These are phyloP conservation scores for Fusarium anthophilum DNA, from an alignment of 2,329 filamentous ascomycete species.

Conservation along the genomic window DNA sequence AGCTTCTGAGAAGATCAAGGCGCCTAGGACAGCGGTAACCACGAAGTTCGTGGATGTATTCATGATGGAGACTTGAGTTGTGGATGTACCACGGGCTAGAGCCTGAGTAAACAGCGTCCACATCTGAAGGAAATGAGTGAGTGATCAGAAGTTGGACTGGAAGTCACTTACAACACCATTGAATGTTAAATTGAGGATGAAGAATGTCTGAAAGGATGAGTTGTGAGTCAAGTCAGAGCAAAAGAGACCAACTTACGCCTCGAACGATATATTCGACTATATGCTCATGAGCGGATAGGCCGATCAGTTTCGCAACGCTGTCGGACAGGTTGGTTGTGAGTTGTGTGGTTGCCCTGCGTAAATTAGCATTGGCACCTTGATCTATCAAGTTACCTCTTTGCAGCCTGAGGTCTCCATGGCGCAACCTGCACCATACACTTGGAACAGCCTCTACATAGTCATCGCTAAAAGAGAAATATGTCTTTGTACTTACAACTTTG, in stretches of 20 bases:
- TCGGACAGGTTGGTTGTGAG: conserved; percentile 61
- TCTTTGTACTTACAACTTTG: conserved; percentile 73
- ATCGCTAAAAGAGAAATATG: background rate
- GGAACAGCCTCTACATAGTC: background rate
- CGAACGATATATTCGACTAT: conserved; percentile 60
- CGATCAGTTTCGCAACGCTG: conserved; percentile 55
- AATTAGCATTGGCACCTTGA: background rate
- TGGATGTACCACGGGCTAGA: conserved; percentile 76
- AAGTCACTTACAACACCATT: conserved; percentile 69
- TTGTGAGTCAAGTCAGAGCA: background rate
- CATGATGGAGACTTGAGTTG: conserved; percentile 82
- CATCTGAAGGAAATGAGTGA: conserved; percentile 61
- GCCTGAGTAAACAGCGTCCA: conserved; percentile 85
- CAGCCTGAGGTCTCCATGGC: too few species aligned
- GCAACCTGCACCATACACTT: background rate
- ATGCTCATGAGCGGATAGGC: conserved; percentile 52
- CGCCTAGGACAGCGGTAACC: conserved; percentile 76
- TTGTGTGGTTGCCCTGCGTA: conserved; percentile 62
- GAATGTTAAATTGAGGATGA: conserved; percentile 77
- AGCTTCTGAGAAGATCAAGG: conserved; percentile 74
- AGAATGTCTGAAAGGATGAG: conserved; percentile 67
- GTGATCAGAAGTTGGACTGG: background rate
- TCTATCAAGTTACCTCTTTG: background rate
- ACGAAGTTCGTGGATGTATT: conserved; percentile 87
- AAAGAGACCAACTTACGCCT: conserved; percentile 51